Evolutionary conservation across 495 filamentous ascomycete genomes (phyloP).

Genomic region (Aspergillus leporis): DNA sequence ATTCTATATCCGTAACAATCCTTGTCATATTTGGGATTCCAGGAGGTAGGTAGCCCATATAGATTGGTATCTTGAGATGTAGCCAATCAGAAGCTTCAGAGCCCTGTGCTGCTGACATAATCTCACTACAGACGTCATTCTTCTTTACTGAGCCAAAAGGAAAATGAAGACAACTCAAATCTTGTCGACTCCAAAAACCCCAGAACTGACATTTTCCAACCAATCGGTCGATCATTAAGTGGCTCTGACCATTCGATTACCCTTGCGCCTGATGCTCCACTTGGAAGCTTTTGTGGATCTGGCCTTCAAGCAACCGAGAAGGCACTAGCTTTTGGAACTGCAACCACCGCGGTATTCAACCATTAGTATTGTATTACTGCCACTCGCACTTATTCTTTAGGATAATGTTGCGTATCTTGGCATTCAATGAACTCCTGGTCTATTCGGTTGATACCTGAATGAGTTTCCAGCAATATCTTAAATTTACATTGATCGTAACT

Average conservation of each 20-base stretch:
- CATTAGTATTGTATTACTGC: not conserved
- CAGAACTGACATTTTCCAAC: not conserved
- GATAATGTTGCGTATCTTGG: conserved; percentile 3
- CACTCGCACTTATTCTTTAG: not conserved
- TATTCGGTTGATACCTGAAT: not conserved
- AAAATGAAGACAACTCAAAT: not conserved
- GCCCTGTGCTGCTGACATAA: not conserved
- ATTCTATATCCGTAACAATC: no score
- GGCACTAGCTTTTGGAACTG: not conserved
- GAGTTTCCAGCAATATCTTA: not conserved
- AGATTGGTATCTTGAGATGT: not conserved
- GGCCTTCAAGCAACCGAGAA: not conserved
- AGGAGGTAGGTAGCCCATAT: no score
- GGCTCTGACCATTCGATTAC: not conserved
- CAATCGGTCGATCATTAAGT: not conserved
- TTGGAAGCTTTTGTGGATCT: not conserved
- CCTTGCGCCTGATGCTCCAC: not conserved
- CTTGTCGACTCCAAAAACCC: not conserved
- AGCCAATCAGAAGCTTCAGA: not conserved
- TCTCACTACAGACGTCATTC: not conserved
- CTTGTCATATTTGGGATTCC: no score
- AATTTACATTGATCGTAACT: not conserved
- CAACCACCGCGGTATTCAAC: not conserved
- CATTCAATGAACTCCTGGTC: not conserved
- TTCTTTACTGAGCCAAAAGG: not conserved